Conservation (phyloP, 2,329 filamentous ascomycete genomes). For the Fusarium sp. region DNA sequence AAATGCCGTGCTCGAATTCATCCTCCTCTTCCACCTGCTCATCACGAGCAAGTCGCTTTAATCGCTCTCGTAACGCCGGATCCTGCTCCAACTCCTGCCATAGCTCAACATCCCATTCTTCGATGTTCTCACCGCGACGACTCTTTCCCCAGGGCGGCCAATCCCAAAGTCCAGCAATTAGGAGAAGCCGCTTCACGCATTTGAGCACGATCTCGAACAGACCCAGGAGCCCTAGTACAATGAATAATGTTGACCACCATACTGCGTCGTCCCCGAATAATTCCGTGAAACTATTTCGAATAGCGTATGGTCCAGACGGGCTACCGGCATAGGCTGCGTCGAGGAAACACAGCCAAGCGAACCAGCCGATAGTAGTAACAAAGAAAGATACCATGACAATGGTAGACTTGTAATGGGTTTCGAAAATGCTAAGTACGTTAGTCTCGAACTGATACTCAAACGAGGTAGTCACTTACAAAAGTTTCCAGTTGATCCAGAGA, state of each 20-base stretch:
- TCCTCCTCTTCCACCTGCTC: conserved; percentile 43
- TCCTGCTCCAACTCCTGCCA: conserved; percentile 69
- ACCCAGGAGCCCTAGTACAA: conserved; percentile 68
- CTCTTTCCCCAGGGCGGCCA: conserved; percentile 55
- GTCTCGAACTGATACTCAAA: neutral
- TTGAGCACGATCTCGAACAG: conserved; percentile 72
- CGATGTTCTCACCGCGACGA: conserved; percentile 49
- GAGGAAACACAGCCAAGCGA: conserved; percentile 78
- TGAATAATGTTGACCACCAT: conserved; percentile 79
- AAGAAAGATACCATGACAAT: conserved; percentile 68
- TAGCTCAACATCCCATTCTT: conserved; percentile 63
- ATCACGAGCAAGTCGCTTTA: conserved; percentile 53
- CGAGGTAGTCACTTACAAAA: conserved; percentile 66
- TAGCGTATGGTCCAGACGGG: conserved; percentile 68
- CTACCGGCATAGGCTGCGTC: conserved; percentile 65
- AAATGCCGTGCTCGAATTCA: conserved; percentile 32
- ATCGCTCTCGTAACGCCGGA: conserved; percentile 52
- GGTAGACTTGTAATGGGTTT: conserved; percentile 78
- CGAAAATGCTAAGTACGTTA: conserved; percentile 64
- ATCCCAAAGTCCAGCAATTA: conserved; percentile 58
- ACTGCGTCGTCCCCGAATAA: conserved; percentile 73
- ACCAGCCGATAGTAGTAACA: conserved; percentile 73
- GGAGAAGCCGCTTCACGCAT: conserved; percentile 55
- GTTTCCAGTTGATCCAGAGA: conserved; percentile 77
- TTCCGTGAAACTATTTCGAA: conserved; percentile 71